Conservation (phyloP, 2,329 filamentous ascomycete genomes). For the Stromatinia cepivora region DNA sequence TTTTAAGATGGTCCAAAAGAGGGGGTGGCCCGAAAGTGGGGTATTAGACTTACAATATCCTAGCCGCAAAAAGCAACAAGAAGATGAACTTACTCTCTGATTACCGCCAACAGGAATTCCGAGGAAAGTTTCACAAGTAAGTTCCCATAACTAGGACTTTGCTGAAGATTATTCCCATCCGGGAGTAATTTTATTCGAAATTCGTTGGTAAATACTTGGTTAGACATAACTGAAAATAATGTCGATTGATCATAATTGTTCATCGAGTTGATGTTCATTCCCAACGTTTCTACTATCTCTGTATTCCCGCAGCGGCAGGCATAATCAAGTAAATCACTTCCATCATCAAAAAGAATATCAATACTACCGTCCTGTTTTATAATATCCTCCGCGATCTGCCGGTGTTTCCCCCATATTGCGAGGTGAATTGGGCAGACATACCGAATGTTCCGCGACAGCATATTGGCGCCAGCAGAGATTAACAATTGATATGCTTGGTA, state of each 20-base stretch:
- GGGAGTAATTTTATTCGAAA: background rate
- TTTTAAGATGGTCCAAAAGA: too few species aligned
- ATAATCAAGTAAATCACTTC: background rate
- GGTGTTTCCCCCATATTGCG: background rate
- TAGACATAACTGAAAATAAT: background rate
- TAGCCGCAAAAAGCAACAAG: background rate
- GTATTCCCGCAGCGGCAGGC: background rate
- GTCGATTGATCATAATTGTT: background rate
- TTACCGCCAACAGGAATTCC: rapidly evolving
- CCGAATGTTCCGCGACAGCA: rapidly evolving
- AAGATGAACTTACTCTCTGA: background rate
- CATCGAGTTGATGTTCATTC: background rate
- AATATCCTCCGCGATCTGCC: background rate
- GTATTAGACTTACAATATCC: too few species aligned
- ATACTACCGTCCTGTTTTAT: too few species aligned
- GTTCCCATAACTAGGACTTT: rapidly evolving
- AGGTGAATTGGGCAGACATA: background rate
- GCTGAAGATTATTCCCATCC: too few species aligned
- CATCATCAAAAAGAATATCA: background rate
- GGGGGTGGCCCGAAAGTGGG: too few species aligned
- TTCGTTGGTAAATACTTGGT: background rate
- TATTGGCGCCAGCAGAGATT: background rate
- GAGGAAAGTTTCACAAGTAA: background rate
- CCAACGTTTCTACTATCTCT: background rate
- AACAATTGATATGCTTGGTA: background rate